A percentile compares a stretch with the other conserved stretches of the same genome.
These are phyloP conservation scores for Endocalyx cinctus DNA, from an alignment of 2,329 filamentous ascomycete genomes.

Conservation along the genomic window DNA sequence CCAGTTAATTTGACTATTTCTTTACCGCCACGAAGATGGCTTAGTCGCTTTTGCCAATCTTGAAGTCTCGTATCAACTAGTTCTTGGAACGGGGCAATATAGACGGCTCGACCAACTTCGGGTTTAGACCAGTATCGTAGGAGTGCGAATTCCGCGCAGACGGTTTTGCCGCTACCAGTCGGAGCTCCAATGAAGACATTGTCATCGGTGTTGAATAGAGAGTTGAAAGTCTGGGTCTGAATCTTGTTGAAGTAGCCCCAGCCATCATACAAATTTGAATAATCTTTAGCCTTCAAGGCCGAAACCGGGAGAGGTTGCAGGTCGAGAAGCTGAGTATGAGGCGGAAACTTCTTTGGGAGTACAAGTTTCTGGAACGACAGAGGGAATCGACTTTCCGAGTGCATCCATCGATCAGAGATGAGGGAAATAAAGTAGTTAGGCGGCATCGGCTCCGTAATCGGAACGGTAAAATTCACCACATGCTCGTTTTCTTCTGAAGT, in stretches of 20 bases:
- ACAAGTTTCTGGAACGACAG: constrained; percentile 95
- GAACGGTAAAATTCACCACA: constrained; percentile 90
- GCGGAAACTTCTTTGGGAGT: constrained; percentile 89
- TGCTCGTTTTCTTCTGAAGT: constrained; percentile 85
- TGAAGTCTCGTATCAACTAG: constrained; percentile 76
- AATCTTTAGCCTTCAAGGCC: constrained; percentile 82
- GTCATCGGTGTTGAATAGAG: constrained; percentile 83
- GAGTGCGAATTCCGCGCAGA: constrained; percentile 92
- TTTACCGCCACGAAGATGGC: constrained; percentile 73
- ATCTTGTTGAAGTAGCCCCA: constrained; percentile 95
- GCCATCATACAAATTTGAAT: constrained; percentile 72
- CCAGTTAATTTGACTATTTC: constrained; percentile 89
- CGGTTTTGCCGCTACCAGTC: constrained; percentile 91
- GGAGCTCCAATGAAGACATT: constrained; percentile 93
- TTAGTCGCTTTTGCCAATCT: constrained; percentile 80
- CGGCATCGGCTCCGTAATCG: constrained; percentile 95
- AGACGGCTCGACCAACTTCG: constrained; percentile 75
- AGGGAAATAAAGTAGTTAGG: constrained; percentile 98
- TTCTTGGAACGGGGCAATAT: constrained; percentile 92
- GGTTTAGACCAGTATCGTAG: constrained; percentile 78
- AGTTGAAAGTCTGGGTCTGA: constrained; percentile 95
- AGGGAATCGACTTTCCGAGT: constrained; percentile 87
- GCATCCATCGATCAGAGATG: constrained; percentile 96
- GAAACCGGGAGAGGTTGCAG: constrained; percentile 86
- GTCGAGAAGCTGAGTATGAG: constrained; percentile 87